Evolutionary conservation across 345 rosid species (phyloP), one percentile per base, ranked within the genome.

Genomic region (Salix suchowensis): DNA sequence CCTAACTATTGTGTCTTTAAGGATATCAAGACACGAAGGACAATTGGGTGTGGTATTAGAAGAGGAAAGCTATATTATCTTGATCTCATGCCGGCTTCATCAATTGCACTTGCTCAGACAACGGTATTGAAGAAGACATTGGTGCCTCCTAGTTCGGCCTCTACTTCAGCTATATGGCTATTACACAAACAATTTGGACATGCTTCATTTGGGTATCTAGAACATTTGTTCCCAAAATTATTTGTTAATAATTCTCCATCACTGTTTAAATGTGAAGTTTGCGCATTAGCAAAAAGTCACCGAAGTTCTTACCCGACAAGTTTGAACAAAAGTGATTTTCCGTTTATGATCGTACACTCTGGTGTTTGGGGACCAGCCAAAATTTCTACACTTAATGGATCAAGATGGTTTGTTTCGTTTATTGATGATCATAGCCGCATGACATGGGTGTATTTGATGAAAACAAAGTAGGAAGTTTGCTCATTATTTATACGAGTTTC

Each of bases 1-100:
- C 32, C 32, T 9, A 64, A 64, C 6, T 30, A 74, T 74, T 74
- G 3, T 74, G 58, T 74, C 14, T 74, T 74, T 9, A 60, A 74
- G 58, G 60, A 74, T 14, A 74, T 62, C 9, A 62, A 61, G 69
- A 34, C 69, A 74, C 37, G 21, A 0, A 36, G 5, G 71, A 74
- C 1, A 61, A 74, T 74, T 74, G 42, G 71, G 1, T 74, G 24
- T 65, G 69, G 62, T 74, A 65, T 21, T 74, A 65, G 24, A 64
- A 74, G 44, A 26, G 39, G 24, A 24, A 62, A 42, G 58, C 70
- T 62, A 0, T 74, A 64, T 74, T 74, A 65, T 40, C 61, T 74
- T 65, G 39, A 74, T 74, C 55, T 40, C 55, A 64, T 15, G 0
- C 12, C 30, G 24, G 65, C 77, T 28, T 64, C 42, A 16, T 42